phyloP scores from a whole-genome alignment of 129 eudicot genomes.

The Scalesia atractyloides region DNA sequence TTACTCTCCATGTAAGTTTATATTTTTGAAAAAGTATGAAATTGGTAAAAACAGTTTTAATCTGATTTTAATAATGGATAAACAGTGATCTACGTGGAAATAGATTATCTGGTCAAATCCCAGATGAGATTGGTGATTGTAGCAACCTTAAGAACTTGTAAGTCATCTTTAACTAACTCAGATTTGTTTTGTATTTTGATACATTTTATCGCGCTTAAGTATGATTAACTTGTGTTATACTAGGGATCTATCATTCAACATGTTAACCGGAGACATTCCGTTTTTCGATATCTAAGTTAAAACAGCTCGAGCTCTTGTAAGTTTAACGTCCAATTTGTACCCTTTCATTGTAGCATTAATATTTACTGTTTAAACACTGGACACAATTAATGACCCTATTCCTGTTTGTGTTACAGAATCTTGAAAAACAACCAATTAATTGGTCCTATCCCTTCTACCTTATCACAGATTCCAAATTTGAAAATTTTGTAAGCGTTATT shows the following conservation, averaged over 20 bases:
- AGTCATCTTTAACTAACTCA: constrained; percentile 22
- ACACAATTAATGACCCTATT: not conserved
- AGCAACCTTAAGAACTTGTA: constrained; percentile 66
- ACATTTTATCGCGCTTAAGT: not conserved
- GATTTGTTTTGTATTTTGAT: not conserved
- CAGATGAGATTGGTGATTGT: constrained; percentile 99
- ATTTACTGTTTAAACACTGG: not conserved
- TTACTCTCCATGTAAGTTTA: constrained; percentile 61
- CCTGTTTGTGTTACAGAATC: constrained; percentile 45
- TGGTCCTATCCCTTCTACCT: constrained; percentile 97
- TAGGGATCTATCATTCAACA: constrained; percentile 94
- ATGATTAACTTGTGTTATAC: not conserved
- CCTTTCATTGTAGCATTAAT: not conserved
- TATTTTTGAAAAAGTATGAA: not conserved
- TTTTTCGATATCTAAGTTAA: constrained; percentile 91
- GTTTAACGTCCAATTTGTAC: constrained; percentile 23
- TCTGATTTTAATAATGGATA: constrained; percentile 1
- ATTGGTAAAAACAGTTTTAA: not conserved
- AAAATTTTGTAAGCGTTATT: constrained; percentile 65
- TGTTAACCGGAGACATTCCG: constrained; percentile 85
- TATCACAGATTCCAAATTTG: constrained; percentile 94
- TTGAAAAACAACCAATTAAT: constrained; percentile 82
- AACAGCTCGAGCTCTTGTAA: constrained; percentile 80
- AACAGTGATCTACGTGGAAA: constrained; percentile 87
- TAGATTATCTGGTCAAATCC: constrained; percentile 90